Evolutionary conservation across 768 basidiomycete species (phyloP).

Genomic region (Psilocybe tampanensis): DNA sequence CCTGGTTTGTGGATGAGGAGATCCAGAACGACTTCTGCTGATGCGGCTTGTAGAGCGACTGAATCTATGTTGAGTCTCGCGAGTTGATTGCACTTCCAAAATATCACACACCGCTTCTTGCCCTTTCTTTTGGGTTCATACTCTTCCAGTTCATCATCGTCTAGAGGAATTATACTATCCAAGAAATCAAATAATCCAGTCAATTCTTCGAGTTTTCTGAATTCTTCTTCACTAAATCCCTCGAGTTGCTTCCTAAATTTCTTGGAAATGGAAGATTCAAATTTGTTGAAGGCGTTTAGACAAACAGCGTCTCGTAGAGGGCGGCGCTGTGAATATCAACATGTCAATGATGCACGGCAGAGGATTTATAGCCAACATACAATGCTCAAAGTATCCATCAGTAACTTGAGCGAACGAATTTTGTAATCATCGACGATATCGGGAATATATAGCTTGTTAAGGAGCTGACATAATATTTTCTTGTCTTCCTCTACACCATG

Average conservation of each 20-base stretch:
- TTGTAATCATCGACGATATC: constrained; percentile 70
- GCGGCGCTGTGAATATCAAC: constrained; percentile 31
- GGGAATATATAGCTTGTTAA: constrained; percentile 69
- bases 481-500: constrained; percentile 59
- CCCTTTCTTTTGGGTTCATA: constrained; percentile 42
- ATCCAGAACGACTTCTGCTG: constrained; percentile 40
- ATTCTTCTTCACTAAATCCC: constrained; percentile 73
- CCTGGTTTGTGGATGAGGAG: constrained; percentile 35
- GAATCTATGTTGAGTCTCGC: constrained; percentile 4
- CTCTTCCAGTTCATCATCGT: constrained; percentile 56
- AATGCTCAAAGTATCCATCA: constrained; percentile 59
- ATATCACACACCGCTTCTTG: constrained; percentile 47
- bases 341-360: not conserved
- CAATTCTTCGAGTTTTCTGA: constrained; percentile 62
- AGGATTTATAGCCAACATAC: constrained; percentile 37
- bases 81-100: not conserved
- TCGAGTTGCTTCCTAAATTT: constrained; percentile 73
- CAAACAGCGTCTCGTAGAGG: constrained; percentile 55
- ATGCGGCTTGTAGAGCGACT: constrained; percentile 65
- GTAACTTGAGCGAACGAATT: constrained; percentile 60
- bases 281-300: constrained; percentile 72
- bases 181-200: constrained; percentile 69
- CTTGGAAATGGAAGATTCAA: constrained; percentile 67
- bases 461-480: constrained; percentile 64
- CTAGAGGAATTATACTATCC: constrained; percentile 70